These are phyloP conservation scores for Eustoma russellianum DNA, from an alignment of 257 asterid species.

Conservation along the genomic window DNA sequence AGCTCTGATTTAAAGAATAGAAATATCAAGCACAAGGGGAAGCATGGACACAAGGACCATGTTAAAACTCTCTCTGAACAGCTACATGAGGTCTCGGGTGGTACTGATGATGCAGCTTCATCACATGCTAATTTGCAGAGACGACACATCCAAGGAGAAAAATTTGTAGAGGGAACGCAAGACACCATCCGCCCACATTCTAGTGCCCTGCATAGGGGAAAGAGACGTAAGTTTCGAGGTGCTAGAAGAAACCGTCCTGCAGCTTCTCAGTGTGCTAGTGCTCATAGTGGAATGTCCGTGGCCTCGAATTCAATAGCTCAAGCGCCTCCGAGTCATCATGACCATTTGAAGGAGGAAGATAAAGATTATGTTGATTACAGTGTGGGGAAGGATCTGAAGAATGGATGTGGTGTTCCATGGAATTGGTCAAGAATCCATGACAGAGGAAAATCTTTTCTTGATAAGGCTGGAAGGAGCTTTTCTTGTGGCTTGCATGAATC, in stretches of 20 bases:
- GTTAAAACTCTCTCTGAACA: constrained; percentile 52
- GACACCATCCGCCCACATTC: constrained; percentile 23
- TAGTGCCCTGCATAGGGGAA: constrained; percentile 36
- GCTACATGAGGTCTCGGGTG: constrained; percentile 38
- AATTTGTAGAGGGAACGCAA: constrained; percentile 29
- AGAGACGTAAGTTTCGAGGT: constrained; percentile 70
- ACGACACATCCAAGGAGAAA: constrained; percentile 24
- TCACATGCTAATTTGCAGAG: constrained; percentile 32
- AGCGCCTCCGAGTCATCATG: constrained; percentile 28
- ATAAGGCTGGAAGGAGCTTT: constrained; percentile 83
- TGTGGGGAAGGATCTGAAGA: constrained; percentile 38
- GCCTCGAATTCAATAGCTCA: constrained; percentile 75
- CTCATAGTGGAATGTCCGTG: constrained; percentile 69
- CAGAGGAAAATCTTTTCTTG: constrained; percentile 81
- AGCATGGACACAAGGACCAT: constrained; percentile 26
- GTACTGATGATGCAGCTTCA: constrained; percentile 54
- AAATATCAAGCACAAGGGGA: constrained; percentile 22
- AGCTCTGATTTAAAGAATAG: constrained; percentile 34
- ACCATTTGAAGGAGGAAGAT: constrained; percentile 30
- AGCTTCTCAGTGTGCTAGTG: constrained; percentile 38
- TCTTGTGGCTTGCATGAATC: constrained; percentile 89
- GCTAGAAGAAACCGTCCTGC: constrained; percentile 52
- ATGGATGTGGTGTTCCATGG: constrained; percentile 93
- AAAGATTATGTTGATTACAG: constrained; percentile 34
- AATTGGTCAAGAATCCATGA: constrained; percentile 91